Base-by-base conservation (phyloP, 805 yeast species). In the Kuraishia hungarica region DNA sequence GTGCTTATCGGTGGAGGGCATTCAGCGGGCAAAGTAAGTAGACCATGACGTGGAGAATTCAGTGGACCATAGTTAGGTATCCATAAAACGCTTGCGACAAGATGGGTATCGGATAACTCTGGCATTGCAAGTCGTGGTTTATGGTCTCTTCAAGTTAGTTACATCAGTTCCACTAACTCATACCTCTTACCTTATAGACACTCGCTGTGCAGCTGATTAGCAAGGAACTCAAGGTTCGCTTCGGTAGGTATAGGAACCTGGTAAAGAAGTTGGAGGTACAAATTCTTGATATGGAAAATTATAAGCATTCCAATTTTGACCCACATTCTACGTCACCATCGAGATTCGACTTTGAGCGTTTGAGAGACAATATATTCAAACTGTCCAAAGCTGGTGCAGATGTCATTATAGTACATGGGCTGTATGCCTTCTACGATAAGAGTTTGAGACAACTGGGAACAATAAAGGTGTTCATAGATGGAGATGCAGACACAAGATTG, bases 401-500 rank as follows among this genome's bases (percentile, higher is more conserved):
- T 53, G 64, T 81, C 19, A 66, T 78, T 13, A 67, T 91, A 6
- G 77, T 90, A 1, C 84, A 84, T 60, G 97, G 98, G 1, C 72
- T 86, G 20, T 92, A 92, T 64, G 93, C 96, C 0, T 73, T 92
- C 23, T 87, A 82, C 63, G 85, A 89, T 65, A 70, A 72, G 50
- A 72, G 72, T 20, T 67, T 92, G 11, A 69, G 87, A 39, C 72
- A 72, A 11, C 58, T 78, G 63, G 84, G 92, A 0, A 74, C 81
- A 1, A 73, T 91, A 59, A 86, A 82, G 63, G 81, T 92, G 1
- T 92, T 86, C 61, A 76, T 92, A 17, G 94, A 89, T 60, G 80
- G 90, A 58, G 97, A 92, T 68, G 83, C 93, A 1, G 98, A 92
- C 67, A 82, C 87, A 4, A 72, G 97, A 54, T 72, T 92, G 48